Base-by-base conservation (phyloP, 2,329 filamentous ascomycete species). In the Ustulina deusta region DNA sequence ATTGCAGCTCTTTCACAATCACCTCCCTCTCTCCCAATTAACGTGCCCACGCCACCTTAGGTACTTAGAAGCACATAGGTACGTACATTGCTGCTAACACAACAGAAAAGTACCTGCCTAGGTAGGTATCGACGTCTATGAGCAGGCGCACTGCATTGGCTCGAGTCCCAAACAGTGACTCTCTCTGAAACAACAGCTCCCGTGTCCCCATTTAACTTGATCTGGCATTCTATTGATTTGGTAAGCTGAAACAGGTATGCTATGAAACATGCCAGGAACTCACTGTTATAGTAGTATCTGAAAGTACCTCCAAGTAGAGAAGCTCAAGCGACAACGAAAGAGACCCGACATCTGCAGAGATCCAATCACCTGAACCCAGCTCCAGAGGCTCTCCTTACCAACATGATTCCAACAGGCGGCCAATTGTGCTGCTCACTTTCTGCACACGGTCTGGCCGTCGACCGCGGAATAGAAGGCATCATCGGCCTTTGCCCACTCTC, bases 401-500 rank as follows among this genome's bases (percentile, higher is more conserved):
- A 49, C 25, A 49, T 27, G 6, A 15, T 49, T 15, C 48, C 15
- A 17, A 51, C 27, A n/a, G 15, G 6, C 40, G 17, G n/a, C 6
- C 6, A 34, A n/a, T 20, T 20, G 36, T 13, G 6, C 25, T 29
- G 20, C 36, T 61, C 49, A 68, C 49, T 71, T 71, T 11, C 3
- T 54, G 32, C 70, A 70, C 22, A 71, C 61, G n/a, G 70, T 56
- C 68, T 70, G 60, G 4, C 68, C 65, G 48, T 70, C 62, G 46
- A 61, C 25, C 22, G 48, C 11, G 2, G 40, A 69, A 54, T 60
- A 70, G 56, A 69, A 71, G 2, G 32, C 69, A 52, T 68, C 67
- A 6, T 65, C 59, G 11, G 6, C 17, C 42, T 52, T 54, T 2
- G 58, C 64, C 67, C 69, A 71, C 2, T 54, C 48, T 61, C 69